These are phyloP conservation scores for Claviceps sp. DNA, from an alignment of 2,329 filamentous ascomycete genomes.

Conservation along the genomic window DNA sequence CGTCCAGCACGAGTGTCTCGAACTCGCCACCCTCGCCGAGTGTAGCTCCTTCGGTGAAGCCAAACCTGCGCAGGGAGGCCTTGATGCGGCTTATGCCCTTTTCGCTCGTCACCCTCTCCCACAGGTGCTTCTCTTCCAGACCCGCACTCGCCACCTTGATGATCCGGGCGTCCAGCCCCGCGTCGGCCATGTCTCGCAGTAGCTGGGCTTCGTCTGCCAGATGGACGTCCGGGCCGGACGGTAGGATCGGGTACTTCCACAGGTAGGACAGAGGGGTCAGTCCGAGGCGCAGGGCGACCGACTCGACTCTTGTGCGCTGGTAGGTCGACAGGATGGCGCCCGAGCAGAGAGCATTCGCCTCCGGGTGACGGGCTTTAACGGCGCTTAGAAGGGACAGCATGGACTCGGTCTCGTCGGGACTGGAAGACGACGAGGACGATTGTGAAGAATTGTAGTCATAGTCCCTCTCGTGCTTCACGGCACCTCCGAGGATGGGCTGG, in stretches of 20 bases:
- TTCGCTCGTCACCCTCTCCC: constrained; percentile 59
- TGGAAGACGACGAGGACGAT: constrained; percentile 10
- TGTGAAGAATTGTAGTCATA: constrained; percentile 34
- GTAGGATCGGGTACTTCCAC: constrained; percentile 78
- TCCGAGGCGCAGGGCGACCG: constrained; percentile 71
- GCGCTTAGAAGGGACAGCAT: constrained; percentile 60
- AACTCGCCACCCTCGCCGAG: constrained; percentile 93
- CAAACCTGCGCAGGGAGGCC: constrained; percentile 52
- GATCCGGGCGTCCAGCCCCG: constrained; percentile 75
- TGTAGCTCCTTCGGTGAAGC: constrained; percentile 53
- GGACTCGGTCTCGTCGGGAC: constrained; percentile 77
- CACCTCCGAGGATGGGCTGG: constrained; percentile 57
- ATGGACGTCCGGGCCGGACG: constrained; percentile 31
- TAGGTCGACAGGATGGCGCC: constrained; percentile 93
- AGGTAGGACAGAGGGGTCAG: constrained; percentile 74
- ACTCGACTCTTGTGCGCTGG: constrained; percentile 91
- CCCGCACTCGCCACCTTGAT: constrained; percentile 92
- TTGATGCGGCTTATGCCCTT: constrained; percentile 33
- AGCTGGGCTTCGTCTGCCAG: constrained; percentile 39
- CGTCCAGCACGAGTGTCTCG: constrained; percentile 80
- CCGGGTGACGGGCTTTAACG: constrained; percentile 57
- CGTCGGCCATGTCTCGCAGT: constrained; percentile 66
- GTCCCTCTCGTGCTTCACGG: constrained; percentile 56
- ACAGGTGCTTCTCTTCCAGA: constrained; percentile 66
- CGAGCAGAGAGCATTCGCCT: constrained; percentile 74